Conservation (phyloP, 2,329 filamentous ascomycete genomes). For the Penicillium sumatraense region DNA sequence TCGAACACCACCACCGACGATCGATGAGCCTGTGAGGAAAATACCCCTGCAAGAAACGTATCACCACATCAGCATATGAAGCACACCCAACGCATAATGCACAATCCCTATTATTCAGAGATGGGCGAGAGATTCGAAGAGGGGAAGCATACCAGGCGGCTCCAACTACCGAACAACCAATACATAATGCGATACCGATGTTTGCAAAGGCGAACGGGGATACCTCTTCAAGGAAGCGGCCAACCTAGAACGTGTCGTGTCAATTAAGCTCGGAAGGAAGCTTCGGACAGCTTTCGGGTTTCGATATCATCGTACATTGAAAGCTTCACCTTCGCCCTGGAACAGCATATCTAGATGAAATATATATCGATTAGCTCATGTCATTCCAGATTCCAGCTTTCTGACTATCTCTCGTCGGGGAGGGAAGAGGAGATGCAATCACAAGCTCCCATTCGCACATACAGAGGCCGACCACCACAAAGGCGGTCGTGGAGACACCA, state of each 20-base stretch:
- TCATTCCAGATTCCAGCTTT: conserved; percentile 13
- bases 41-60: conserved; percentile 74
- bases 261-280: conserved; percentile 6
- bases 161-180: conserved; percentile 93
- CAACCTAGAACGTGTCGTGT: conserved; percentile 63
- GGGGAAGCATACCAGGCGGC: conserved; percentile 81
- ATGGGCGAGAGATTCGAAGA: neutral
- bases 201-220: conserved; percentile 94
- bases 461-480: conserved; percentile 79
- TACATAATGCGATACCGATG: conserved; percentile 89
- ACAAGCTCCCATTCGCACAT: conserved; percentile 45
- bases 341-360: conserved; percentile 86
- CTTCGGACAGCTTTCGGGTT: conserved; percentile 1
- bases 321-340: conserved; percentile 91
- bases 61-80: conserved; percentile 1
- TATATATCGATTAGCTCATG: conserved; percentile 24
- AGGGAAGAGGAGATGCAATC: neutral
- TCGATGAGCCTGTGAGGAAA: conserved; percentile 96
- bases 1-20: conserved; percentile 94
- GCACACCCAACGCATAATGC: neutral
- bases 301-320: conserved; percentile 71
- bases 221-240: conserved; percentile 89
- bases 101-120: neutral
- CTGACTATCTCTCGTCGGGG: no score
- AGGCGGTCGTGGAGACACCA: conserved; percentile 69